Conservation (phyloP, 2,329 filamentous ascomycete species). For the Botrytis fragariae region DNA sequence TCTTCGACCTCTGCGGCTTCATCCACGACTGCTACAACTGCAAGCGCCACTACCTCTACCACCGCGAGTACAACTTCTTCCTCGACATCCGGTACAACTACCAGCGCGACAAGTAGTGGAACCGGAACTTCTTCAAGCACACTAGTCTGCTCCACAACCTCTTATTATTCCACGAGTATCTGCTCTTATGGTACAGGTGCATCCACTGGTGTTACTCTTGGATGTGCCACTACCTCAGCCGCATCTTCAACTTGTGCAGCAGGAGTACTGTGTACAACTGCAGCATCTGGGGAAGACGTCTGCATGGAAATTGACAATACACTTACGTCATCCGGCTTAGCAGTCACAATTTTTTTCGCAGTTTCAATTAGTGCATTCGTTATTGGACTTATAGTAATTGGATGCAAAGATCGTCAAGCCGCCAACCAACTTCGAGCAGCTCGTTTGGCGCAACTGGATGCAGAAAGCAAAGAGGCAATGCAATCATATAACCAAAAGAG, state of each 20-base stretch:
- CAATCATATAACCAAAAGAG: neutral
- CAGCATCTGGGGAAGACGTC: neutral
- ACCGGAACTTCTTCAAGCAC: neutral
- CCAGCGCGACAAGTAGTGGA: neutral
- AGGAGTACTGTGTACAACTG: constrained; percentile 13
- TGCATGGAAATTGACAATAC: constrained; percentile 4
- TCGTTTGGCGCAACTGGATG: constrained; percentile 5
- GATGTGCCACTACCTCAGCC: constrained; percentile 11
- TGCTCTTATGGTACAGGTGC: constrained; percentile 18
- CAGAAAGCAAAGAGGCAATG: constrained; percentile 11
- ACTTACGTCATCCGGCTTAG: constrained; percentile 14
- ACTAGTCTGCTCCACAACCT: constrained; percentile 16
- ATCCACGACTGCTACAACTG: constrained; percentile 1
- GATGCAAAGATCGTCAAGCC: neutral
- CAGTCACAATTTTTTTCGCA: constrained; percentile 16
- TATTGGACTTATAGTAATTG: constrained; percentile 14
- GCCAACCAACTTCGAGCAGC: neutral
- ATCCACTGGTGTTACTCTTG: constrained; percentile 15
- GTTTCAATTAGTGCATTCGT: constrained; percentile 3
- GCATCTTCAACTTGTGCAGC: neutral
- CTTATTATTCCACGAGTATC: constrained; percentile 2
- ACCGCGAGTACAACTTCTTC: constrained; percentile 10
- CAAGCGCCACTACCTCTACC: neutral
- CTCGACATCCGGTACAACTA: constrained; percentile 3
- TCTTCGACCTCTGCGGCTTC: constrained; percentile 5